Conservation (phyloP, 1,139 yeast genomes). For the Hansenula lynferdii region DNA sequence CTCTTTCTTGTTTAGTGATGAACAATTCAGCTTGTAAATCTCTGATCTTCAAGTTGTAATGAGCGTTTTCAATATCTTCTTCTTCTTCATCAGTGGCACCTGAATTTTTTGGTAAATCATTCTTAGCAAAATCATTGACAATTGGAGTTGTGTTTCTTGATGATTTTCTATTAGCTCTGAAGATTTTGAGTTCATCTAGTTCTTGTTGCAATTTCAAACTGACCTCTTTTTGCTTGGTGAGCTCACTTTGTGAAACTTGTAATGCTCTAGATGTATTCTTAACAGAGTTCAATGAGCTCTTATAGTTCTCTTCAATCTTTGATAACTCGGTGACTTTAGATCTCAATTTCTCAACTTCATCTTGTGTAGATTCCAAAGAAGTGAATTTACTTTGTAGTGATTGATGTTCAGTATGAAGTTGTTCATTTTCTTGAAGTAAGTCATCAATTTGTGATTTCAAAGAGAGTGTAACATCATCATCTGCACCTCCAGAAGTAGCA, state of each 20-base stretch:
- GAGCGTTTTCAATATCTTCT: constrained; percentile 52
- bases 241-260: constrained; percentile 69
- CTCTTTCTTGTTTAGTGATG: constrained; percentile 79
- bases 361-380: constrained; percentile 8
- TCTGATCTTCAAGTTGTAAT: constrained; percentile 69
- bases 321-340: constrained; percentile 29
- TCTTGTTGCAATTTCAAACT: constrained; percentile 58
- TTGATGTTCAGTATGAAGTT: not conserved
- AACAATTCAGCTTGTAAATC: constrained; percentile 83
- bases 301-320: constrained; percentile 52
- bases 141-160: constrained; percentile 28
- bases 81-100: constrained; percentile 33
- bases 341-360: constrained; percentile 24
- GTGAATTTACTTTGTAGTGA: constrained; percentile 11
- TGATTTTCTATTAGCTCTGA: constrained; percentile 34
- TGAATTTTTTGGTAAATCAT: constrained; percentile 3
- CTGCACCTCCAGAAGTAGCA: not conserved
- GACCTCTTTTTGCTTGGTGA: constrained; percentile 51
- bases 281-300: constrained; percentile 66
- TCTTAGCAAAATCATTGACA: constrained; percentile 20
- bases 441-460: constrained; percentile 20
- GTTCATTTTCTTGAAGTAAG: constrained; percentile 19
- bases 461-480: constrained; percentile 2
- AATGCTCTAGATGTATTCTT: constrained; percentile 74
- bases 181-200: constrained; percentile 62